Base-by-base conservation (phyloP, 2,329 filamentous ascomycete species). In the Rhynchosporium graminicola region DNA sequence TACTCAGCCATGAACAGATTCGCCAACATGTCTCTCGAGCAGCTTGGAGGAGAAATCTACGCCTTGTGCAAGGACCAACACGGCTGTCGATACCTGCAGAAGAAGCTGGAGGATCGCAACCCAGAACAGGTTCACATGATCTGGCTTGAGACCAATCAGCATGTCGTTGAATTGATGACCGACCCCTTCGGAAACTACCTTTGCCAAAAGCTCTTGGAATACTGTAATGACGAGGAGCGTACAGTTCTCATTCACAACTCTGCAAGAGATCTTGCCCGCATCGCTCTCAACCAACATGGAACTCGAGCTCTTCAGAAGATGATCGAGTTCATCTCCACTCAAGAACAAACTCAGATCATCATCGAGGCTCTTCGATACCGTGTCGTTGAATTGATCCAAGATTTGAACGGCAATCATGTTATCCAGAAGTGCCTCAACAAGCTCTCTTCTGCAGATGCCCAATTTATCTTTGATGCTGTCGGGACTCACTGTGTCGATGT, bases 391-490 rank as follows among this genome's bases (percentile, higher is more conserved):
- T 84, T 99, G 60, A 97, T 99, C 65, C 92, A 99, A 76, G 95
- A 99, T 71, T 82, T 99, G 59, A 99, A 99, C 74, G 95, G 95
- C 76, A 99, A 99, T 73, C 95, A 99, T 73, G 95, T 99, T 72
- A 97, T 99, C 68, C 95, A 99, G 79, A 99, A 99, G 79, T 99
- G 95, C 73, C 84, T 99, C 59, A 99, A 98, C 79, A 96, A 96
- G 76, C 87, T 99, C 45, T 89, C 87, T 67, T 82, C 92, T 1
- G 79, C 84, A 56, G 90, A 98, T 75, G 91, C 93, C 12, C 89
- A 96, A 75, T 99, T 99, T 81, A 98, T 99, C 74, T 98, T 98
- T 71, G 90, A 95, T 72, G 93, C 94, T 58, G 95, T 98, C 67
- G 94, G 93, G 67, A 83, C 83, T 60, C 84, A 95, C 74, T 97